Conservation (phyloP, 1,284 basidiomycete species). For the Hemileia vastatrix region DNA sequence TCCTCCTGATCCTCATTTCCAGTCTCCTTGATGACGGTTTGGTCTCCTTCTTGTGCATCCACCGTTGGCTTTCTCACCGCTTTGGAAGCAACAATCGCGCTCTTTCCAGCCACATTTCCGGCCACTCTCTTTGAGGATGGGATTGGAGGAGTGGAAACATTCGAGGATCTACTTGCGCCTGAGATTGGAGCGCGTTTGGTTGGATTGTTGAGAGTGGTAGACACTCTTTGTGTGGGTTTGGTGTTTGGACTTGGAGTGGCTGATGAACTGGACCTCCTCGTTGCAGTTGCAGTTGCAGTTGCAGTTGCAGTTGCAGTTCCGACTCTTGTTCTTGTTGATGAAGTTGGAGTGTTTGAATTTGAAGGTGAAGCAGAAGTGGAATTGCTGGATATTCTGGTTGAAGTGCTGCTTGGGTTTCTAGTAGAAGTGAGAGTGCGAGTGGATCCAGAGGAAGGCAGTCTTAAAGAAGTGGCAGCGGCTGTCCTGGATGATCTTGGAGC, state of each 20-base stretch:
- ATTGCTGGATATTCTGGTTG: not conserved
- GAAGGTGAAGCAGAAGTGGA: not conserved
- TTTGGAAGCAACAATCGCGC: not conserved
- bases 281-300: no score
- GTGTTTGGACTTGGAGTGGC: not conserved
- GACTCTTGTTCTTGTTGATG: not conserved
- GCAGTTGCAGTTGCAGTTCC: no score
- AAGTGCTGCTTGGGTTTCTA: not conserved
- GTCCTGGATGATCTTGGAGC: not conserved
- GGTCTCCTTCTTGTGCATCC: slow-evolving; percentile 17
- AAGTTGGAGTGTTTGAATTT: not conserved
- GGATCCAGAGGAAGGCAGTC: not conserved
- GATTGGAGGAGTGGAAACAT: not conserved
- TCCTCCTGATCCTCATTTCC: slow-evolving; percentile 10
- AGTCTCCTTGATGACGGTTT: slow-evolving; percentile 1
- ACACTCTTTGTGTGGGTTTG: not conserved
- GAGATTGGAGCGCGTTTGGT: not conserved
- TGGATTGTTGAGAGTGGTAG: not conserved
- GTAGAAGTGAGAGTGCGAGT: not conserved
- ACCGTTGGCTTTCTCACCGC: slow-evolving; percentile 4
- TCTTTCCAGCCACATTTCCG: not conserved
- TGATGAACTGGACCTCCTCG: not conserved
- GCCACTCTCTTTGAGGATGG: not conserved
- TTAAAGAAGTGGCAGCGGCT: not conserved
- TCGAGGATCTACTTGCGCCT: not conserved